These are phyloP conservation scores for Mortierella sp. DNA, from an alignment of 371 early-diverging fungal species.

Conservation along the genomic window DNA sequence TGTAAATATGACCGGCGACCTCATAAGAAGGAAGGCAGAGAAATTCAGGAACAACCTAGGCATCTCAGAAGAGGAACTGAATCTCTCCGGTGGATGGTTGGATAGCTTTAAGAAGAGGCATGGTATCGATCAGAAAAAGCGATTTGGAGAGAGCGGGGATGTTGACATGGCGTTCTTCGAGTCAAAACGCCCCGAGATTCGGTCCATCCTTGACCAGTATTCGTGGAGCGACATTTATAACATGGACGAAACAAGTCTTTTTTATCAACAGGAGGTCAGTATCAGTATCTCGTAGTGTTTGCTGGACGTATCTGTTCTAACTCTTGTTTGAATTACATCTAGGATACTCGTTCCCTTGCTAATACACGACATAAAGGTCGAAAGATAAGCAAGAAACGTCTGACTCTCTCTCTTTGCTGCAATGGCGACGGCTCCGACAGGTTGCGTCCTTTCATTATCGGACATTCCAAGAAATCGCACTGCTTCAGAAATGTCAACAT, in stretches of 20 bases:
- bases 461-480: neutral
- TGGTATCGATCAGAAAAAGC: too few relatives aligned
- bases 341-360: neutral
- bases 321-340: too few relatives aligned
- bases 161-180: neutral
- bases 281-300: too few relatives aligned
- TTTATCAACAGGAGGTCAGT: neutral
- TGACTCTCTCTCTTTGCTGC: neutral
- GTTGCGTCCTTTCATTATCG: neutral
- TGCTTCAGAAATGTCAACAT: neutral
- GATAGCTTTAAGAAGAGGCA: too few relatives aligned
- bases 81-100: too few relatives aligned
- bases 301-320: too few relatives aligned
- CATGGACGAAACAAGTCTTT: conserved; percentile 6
- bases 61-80: neutral
- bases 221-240: conserved; percentile 1
- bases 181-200: neutral
- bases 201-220: neutral
- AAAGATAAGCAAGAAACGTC: neutral
- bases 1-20: conserved; percentile 1
- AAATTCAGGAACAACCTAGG: neutral
- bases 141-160: neutral
- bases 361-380: neutral
- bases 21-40: conserved; percentile 2
- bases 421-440: conserved; percentile 8